Evolutionary conservation across 176 grass and related monocot species (phyloP).

Genomic region (Eragrostis curvula): DNA sequence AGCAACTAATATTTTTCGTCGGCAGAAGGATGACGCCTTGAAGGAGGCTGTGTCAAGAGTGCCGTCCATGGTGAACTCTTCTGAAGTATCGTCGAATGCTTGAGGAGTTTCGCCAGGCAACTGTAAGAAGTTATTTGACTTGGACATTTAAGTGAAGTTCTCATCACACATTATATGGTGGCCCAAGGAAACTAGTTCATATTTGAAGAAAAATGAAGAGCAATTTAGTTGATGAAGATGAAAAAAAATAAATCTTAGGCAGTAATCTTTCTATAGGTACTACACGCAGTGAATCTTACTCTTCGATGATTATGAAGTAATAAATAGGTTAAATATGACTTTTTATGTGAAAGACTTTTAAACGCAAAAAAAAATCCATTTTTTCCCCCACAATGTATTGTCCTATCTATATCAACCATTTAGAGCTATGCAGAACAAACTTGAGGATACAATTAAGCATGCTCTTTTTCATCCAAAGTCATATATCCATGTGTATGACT

Average conservation of each 20-base stretch:
- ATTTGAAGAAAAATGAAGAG: constrained; percentile 2
- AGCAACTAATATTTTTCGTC: constrained; percentile 73
- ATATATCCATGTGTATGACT: constrained; percentile 24
- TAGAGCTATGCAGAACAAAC: constrained; percentile 8
- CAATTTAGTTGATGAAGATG: not conserved
- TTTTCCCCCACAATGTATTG: not conserved
- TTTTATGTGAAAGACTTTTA: not conserved
- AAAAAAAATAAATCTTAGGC: not conserved
- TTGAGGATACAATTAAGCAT: constrained; percentile 7
- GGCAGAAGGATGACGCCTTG: constrained; percentile 84
- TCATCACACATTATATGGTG: constrained; percentile 31
- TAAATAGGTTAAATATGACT: not conserved
- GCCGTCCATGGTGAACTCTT: constrained; percentile 78
- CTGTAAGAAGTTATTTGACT: constrained; percentile 56
- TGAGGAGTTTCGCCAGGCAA: constrained; percentile 78
- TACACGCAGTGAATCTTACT: not conserved
- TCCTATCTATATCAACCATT: not conserved
- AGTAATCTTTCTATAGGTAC: constrained; percentile 3
- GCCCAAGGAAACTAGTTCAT: not conserved
- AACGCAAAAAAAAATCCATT: not conserved
- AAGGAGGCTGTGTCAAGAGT: constrained; percentile 88
- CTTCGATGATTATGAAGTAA: not conserved
- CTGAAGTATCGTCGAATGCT: constrained; percentile 91
- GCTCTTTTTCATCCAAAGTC: constrained; percentile 10
- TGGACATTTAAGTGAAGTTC: constrained; percentile 20